These are phyloP conservation scores for Arthrinium puccinioides DNA, from an alignment of 2,329 filamentous ascomycete species.

Conservation along the genomic window DNA sequence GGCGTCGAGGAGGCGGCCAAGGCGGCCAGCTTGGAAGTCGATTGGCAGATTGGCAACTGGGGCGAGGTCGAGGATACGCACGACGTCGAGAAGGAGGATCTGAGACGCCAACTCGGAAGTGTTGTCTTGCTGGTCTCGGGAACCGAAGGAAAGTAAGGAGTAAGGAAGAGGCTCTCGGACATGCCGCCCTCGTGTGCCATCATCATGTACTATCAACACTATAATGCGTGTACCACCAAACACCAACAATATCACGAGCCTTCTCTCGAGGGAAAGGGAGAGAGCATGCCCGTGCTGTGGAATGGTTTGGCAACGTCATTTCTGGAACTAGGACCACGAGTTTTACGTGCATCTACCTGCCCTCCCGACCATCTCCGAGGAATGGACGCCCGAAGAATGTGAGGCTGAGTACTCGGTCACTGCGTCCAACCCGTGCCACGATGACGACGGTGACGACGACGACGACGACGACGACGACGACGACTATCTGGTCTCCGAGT, in stretches of 20 bases:
- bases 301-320: neutral
- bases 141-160: conserved; percentile 18
- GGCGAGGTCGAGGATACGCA: conserved; percentile 97
- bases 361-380: too few species aligned
- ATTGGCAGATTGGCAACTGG: conserved; percentile 87
- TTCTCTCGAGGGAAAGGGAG: neutral
- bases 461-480: neutral
- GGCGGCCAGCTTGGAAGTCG: conserved; percentile 75
- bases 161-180: neutral
- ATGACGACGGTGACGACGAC: neutral
- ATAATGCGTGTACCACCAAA: neutral
- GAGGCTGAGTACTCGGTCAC: too few species aligned
- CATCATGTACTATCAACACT: neutral
- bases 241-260: neutral
- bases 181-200: neutral
- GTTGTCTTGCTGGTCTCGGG: conserved; percentile 75
- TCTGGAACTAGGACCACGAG: neutral
- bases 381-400: too few species aligned
- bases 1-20: conserved; percentile 76
- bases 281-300: neutral
- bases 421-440: too few species aligned
- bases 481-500: neutral
- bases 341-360: too few species aligned
- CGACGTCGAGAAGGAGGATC: conserved; percentile 88
- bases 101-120: conserved; percentile 81